phyloP scores from a whole-genome alignment of 768 basidiomycete species.

The Leucosporidium yakuticum region DNA sequence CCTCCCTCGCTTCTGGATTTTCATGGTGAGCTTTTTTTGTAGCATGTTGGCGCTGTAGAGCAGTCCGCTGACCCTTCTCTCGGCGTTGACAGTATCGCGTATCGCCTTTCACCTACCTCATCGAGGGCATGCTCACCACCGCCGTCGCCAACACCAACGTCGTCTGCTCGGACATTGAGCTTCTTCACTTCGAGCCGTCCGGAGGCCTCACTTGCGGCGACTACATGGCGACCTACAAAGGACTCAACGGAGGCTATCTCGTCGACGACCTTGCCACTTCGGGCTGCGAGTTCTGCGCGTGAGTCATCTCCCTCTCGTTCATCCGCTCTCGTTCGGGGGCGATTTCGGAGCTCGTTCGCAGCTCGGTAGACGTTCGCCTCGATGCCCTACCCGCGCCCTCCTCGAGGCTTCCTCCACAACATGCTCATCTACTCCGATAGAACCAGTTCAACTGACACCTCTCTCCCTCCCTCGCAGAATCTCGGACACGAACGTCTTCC shows the following conservation, averaged over 20 bases:
- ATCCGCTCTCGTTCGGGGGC: too few relatives aligned
- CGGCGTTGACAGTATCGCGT: constrained; percentile 40
- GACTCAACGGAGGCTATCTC: constrained; percentile 54
- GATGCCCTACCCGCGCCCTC: too few relatives aligned
- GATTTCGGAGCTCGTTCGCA: too few relatives aligned
- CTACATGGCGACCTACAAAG: constrained; percentile 54
- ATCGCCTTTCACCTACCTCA: constrained; percentile 44
- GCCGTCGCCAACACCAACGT: constrained; percentile 42
- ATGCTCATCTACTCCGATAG: too few relatives aligned
- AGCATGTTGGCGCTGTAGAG: too few relatives aligned
- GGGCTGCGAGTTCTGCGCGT: constrained; percentile 4
- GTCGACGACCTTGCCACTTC: constrained; percentile 15
- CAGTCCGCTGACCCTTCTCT: too few relatives aligned
- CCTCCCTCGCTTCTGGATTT: constrained; percentile 43
- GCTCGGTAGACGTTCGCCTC: too few relatives aligned
- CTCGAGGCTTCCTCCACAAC: too few relatives aligned
- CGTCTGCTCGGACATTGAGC: constrained; percentile 56
- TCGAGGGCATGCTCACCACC: constrained; percentile 25
- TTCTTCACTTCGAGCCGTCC: constrained; percentile 57
- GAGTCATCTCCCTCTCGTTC: too few relatives aligned
- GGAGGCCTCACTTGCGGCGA: constrained; percentile 53
- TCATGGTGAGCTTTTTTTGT: constrained; percentile 35
- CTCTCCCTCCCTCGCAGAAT: neutral
- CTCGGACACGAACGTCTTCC: constrained; percentile 11
- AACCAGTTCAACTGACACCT: too few relatives aligned